Evolutionary conservation across 805 yeast species (phyloP), one percentile per base, ranked within the genome.

Genomic region (Cyberlindnera japonica): DNA sequence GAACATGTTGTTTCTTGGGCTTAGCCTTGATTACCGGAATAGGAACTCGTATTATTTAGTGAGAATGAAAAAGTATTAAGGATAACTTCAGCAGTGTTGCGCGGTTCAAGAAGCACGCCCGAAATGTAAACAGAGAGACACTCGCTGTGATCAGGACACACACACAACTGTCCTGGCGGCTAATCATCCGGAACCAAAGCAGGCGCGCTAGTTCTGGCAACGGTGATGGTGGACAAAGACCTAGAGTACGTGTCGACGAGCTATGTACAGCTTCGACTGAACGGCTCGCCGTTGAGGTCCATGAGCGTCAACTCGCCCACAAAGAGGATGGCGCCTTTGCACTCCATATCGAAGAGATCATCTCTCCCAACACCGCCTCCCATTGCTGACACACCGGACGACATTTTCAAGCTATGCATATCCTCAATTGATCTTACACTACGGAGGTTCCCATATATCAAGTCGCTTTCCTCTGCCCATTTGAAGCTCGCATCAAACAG

Each of bases 181-280:
- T 6, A 25, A 39, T 19, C 55, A 54, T 18, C 40, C 53, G 51
- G 58, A 56, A 19, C 55, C 39, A 33, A 55, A 55, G 34, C 40
- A 44, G 28, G 20, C 45, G 9, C 50, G 53, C 38, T 57, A 55
- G n/a, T n/a, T n/a, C n/a, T n/a, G n/a, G n/a, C n/a, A n/a, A n/a
- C 16, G 13, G 17, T 10, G 16, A 24, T 21, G 23, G 49, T 48
- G 53, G 49, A 49, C 8, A 25, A 39, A 19, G 57, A 54, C 20
- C 40, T 54, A 50, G 58, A 56, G 21, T 56, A 40, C 35, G 55
- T 56, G 34, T 40, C 45, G 28, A 22, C 45, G 9, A 52, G 53
- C 38, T 57, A 55, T 20, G 37, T 57, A 5, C 43, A 51, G 19
- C 47, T 57, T 39, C 46, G 37, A 35, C 30, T 48, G 23, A 44